A percentile compares a stretch with the other conserved stretches of the same genome.
Evolutionary conservation across 2,329 filamentous ascomycete genomes (phyloP).

Genomic region (Fusarium veterinarium): DNA sequence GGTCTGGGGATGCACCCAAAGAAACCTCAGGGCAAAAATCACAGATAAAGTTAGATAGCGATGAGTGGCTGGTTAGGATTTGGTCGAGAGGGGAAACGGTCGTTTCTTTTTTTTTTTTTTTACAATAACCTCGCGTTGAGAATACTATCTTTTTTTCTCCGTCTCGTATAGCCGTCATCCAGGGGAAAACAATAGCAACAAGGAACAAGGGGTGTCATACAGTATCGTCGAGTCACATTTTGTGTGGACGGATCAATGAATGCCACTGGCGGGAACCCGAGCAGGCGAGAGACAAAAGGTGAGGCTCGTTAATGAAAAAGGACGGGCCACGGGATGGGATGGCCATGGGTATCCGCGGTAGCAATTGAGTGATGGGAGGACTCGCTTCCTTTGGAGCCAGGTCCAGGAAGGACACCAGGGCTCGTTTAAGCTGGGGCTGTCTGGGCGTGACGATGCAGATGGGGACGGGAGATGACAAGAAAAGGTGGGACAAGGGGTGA

Average conservation of each 20-base stretch:
- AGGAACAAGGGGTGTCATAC: constrained; percentile 9
- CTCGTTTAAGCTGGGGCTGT: constrained; percentile 22
- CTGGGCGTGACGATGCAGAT: constrained; percentile 35
- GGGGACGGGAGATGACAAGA: constrained; percentile 42
- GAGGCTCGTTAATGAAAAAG: constrained; percentile 30
- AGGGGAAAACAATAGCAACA: background rate
- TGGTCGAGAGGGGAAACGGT: background rate
- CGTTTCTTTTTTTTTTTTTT: background rate
- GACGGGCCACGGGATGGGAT: constrained; percentile 9
- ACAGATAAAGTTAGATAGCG: constrained; percentile 5
- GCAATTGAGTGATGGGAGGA: constrained; percentile 16
- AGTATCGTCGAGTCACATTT: constrained; percentile 14
- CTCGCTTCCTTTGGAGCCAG: background rate
- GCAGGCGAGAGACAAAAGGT: constrained; percentile 13
- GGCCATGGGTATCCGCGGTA: constrained; percentile 26
- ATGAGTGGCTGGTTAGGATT: background rate
- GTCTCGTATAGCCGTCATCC: background rate
- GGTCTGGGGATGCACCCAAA: constrained; percentile 25
- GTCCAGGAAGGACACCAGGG: background rate
- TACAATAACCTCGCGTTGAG: background rate
- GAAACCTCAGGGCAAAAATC: constrained; percentile 4
- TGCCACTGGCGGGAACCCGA: constrained; percentile 23
- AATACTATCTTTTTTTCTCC: background rate
- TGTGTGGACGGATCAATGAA: constrained; percentile 25
- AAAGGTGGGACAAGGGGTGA: constrained; percentile 31